These are phyloP conservation scores for Paraphoma sp. DNA, from an alignment of 2,329 filamentous ascomycete genomes.

Conservation along the genomic window DNA sequence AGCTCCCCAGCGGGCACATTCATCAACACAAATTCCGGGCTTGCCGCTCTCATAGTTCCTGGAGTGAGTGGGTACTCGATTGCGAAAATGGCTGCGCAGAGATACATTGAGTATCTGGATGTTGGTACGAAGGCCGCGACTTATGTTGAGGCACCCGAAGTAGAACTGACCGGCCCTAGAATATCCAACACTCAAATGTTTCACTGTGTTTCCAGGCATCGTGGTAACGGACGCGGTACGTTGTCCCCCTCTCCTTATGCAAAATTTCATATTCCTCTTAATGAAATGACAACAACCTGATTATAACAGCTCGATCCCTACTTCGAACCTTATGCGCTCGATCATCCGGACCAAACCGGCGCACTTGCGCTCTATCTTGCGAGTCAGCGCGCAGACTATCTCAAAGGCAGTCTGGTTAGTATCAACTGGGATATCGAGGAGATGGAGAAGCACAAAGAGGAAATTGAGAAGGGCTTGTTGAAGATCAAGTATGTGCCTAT, in stretches of 20 bases:
- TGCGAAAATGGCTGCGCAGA: constrained; percentile 17
- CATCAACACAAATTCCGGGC: neutral
- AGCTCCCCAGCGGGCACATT: neutral
- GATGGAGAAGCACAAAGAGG: constrained; percentile 27
- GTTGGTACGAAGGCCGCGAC: neutral
- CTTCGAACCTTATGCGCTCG: neutral
- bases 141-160: neutral
- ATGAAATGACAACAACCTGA: neutral
- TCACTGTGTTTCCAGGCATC: neutral
- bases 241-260: no score
- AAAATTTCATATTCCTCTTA: no score
- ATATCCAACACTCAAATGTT: neutral
- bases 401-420: constrained; percentile 12
- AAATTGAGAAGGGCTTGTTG: constrained; percentile 33
- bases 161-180: neutral
- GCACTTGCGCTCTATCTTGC: constrained; percentile 30
- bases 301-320: neutral
- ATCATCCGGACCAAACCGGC: constrained; percentile 25
- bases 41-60: neutral
- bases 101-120: neutral
- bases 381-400: constrained; percentile 9
- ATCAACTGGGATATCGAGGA: constrained; percentile 36
- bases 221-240: neutral
- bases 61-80: constrained; percentile 24
- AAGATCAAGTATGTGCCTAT: constrained; percentile 14